Evolutionary conservation across 2,329 filamentous ascomycete species (phyloP).

Genomic region (Fusarium citri): DNA sequence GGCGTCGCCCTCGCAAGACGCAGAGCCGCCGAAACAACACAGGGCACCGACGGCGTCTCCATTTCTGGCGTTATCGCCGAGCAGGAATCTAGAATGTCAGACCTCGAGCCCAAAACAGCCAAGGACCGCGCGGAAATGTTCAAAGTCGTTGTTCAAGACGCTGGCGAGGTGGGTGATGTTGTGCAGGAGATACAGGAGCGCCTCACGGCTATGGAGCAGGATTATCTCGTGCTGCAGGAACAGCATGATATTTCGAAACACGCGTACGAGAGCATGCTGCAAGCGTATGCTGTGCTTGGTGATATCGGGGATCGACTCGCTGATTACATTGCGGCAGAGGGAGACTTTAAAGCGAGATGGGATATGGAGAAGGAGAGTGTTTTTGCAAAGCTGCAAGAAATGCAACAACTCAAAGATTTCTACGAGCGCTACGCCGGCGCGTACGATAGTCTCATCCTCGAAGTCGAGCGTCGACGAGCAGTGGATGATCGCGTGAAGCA

Average conservation of each 20-base stretch:
- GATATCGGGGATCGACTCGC: slow-evolving; percentile 74
- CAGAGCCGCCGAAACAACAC: slow-evolving; percentile 73
- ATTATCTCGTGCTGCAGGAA: slow-evolving; percentile 71
- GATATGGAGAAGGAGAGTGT: slow-evolving; percentile 79
- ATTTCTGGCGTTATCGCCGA: slow-evolving; percentile 75
- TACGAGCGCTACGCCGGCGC: slow-evolving; percentile 88
- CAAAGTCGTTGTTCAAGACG: slow-evolving; percentile 79
- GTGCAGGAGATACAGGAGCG: slow-evolving; percentile 79
- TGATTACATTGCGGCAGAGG: slow-evolving; percentile 72
- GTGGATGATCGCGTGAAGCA: slow-evolving; percentile 79
- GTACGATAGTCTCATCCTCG: slow-evolving; percentile 86
- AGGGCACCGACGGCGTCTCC: slow-evolving; percentile 62
- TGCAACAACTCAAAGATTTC: slow-evolving; percentile 81
- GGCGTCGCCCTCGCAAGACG: slow-evolving; percentile 76
- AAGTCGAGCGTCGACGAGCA: slow-evolving; percentile 79
- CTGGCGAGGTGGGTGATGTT: slow-evolving; percentile 73
- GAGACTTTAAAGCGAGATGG: slow-evolving; percentile 76
- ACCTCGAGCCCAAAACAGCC: slow-evolving; percentile 76
- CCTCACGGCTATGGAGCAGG: slow-evolving; percentile 79
- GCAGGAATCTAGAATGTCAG: slow-evolving; percentile 62
- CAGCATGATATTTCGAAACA: slow-evolving; percentile 65
- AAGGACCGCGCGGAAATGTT: slow-evolving; percentile 87
- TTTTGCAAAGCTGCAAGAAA: slow-evolving; percentile 75
- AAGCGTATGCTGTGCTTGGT: slow-evolving; percentile 74
- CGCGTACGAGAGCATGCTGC: slow-evolving; percentile 67